phyloP scores from a whole-genome alignment of 2,329 filamentous ascomycete species.

The Alternaria arborescens region DNA sequence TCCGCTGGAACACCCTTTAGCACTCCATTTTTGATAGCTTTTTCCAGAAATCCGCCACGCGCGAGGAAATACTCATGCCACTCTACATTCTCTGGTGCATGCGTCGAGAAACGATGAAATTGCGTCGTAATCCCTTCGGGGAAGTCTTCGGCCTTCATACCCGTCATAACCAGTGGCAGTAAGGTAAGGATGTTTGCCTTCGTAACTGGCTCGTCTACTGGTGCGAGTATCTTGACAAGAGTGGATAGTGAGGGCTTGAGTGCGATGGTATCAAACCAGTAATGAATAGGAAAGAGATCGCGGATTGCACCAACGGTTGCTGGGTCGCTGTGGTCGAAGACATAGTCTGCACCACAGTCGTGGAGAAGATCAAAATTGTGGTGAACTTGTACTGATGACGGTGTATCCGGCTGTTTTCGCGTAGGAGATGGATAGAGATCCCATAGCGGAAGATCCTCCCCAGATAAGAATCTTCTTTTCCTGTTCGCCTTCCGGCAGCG shows the following conservation, averaged over 20 bases:
- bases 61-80: conserved; percentile 30
- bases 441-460: conserved; percentile 55
- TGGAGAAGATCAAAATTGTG: conserved; percentile 28
- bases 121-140: conserved; percentile 29
- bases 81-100: conserved; percentile 29
- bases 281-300: conserved; percentile 42
- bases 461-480: conserved; percentile 54
- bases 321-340: conserved; percentile 52
- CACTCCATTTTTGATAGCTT: conserved; percentile 26
- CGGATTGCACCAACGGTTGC: conserved; percentile 50
- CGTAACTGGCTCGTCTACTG: conserved; percentile 27
- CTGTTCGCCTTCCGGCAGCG: conserved; percentile 25
- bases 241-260: conserved; percentile 28
- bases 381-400: conserved; percentile 31
- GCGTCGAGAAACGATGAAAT: conserved; percentile 32
- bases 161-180: conserved; percentile 23
- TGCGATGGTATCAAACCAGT: conserved; percentile 56
- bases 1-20: conserved; percentile 35
- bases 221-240: conserved; percentile 33
- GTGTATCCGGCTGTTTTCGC: conserved; percentile 36
- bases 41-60: conserved; percentile 31
- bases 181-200: conserved; percentile 34
- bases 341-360: conserved; percentile 25
- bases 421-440: conserved; percentile 42
- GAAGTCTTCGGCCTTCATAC: conserved; percentile 18